Conservation (phyloP, 345 rosid species). For the Linum usitatissimum region DNA sequence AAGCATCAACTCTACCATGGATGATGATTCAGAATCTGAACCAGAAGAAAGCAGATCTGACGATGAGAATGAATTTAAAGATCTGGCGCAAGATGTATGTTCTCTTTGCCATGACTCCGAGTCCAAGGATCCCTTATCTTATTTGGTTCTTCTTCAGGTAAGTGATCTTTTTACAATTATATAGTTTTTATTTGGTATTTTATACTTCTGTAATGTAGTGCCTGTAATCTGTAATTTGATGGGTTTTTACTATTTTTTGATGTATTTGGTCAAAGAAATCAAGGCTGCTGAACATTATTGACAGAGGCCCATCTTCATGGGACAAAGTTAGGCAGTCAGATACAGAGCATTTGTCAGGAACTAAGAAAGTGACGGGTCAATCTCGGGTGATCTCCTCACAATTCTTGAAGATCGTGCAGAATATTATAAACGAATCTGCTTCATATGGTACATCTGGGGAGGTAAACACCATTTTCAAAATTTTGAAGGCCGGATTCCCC, state of each 20-base stretch:
- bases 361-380: slow-evolving; percentile 27
- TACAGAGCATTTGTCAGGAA: slow-evolving; percentile 21
- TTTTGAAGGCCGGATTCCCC: slow-evolving; percentile 41
- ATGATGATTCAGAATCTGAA: slow-evolving; percentile 34
- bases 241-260: background rate
- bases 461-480: slow-evolving; percentile 41
- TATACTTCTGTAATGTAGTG: background rate
- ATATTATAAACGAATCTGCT: slow-evolving; percentile 33
- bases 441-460: slow-evolving; percentile 32
- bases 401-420: slow-evolving; percentile 34
- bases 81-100: slow-evolving; percentile 51
- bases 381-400: slow-evolving; percentile 20
- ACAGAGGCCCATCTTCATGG: slow-evolving; percentile 66
- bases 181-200: background rate
- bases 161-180: slow-evolving; percentile 14
- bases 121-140: slow-evolving; percentile 65
- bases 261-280: slow-evolving; percentile 53
- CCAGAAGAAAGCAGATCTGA: slow-evolving; percentile 37
- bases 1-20: slow-evolving; percentile 35
- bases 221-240: background rate
- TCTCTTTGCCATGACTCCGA: slow-evolving; percentile 79
- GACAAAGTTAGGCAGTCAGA: slow-evolving; percentile 34
- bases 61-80: slow-evolving; percentile 27
- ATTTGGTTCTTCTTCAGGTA: slow-evolving; percentile 86
- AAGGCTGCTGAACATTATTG: slow-evolving; percentile 66